Evolutionary conservation across 768 basidiomycete genomes (phyloP).

Genomic region (Leccinum aurantiacum): DNA sequence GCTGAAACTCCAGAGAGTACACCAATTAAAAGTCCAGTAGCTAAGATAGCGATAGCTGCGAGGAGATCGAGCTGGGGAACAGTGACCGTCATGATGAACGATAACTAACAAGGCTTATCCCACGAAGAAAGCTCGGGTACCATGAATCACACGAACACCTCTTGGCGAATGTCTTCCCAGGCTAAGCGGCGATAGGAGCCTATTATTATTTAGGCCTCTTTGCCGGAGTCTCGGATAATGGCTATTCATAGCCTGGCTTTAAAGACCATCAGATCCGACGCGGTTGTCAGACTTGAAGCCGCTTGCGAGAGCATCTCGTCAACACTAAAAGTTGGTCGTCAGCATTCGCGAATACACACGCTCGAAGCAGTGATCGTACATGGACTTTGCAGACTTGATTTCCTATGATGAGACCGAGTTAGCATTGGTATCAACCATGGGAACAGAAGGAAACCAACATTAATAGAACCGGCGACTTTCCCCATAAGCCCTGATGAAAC

Average conservation of each 20-base stretch:
- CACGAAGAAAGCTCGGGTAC: not conserved
- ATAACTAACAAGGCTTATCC: not conserved
- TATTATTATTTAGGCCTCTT: not conserved
- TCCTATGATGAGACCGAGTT: slow-evolving; percentile 42
- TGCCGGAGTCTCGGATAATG: not conserved
- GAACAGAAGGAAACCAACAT: slow-evolving; percentile 38
- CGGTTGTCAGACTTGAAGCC: slow-evolving; percentile 50
- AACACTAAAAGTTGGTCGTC: slow-evolving; percentile 47
- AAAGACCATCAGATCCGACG: slow-evolving; percentile 40
- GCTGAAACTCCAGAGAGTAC: slow-evolving; percentile 1
- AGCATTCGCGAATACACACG: slow-evolving; percentile 6
- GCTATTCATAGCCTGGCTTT: slow-evolving; percentile 48
- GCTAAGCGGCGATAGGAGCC: not conserved
- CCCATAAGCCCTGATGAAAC: slow-evolving; percentile 67
- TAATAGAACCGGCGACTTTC: slow-evolving; percentile 70
- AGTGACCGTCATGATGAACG: slow-evolving; percentile 11
- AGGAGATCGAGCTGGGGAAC: not conserved
- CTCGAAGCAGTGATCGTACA: slow-evolving; percentile 46
- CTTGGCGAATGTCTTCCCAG: not conserved
- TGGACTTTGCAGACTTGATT: slow-evolving; percentile 81
- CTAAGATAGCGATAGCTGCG: slow-evolving; percentile 3
- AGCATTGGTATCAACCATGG: slow-evolving; percentile 2
- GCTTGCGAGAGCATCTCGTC: slow-evolving; percentile 81
- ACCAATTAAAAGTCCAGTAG: slow-evolving; percentile 2
- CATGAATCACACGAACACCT: not conserved